Percentiles rank a stretch among this genome's conserved stretches.
phyloP scores from a whole-genome alignment of 345 rosid species.

The Hibiscus syriacus region DNA sequence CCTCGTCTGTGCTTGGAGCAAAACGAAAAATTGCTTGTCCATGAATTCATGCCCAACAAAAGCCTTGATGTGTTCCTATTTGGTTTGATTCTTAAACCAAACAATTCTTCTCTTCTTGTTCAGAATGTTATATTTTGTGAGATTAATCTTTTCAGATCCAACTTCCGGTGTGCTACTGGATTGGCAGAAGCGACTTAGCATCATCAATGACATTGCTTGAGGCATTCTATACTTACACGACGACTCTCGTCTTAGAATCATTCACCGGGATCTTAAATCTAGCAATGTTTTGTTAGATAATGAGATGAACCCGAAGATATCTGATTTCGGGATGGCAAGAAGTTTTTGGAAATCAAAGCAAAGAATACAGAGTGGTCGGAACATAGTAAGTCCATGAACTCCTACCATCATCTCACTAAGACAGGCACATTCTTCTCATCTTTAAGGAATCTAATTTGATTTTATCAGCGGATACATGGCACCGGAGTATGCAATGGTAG shows the following conservation, averaged over 20 bases:
- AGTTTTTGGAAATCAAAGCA: constrained; percentile 26
- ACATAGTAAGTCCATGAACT: constrained; percentile 23
- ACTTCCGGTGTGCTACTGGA: not conserved
- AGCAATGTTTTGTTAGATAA: constrained; percentile 18
- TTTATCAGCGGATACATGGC: constrained; percentile 39
- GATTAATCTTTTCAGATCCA: constrained; percentile 7
- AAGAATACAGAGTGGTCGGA: constrained; percentile 27
- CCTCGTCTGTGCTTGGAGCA: constrained; percentile 20
- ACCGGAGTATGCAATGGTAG: constrained; percentile 26
- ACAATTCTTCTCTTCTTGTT: not conserved
- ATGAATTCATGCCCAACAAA: constrained; percentile 23
- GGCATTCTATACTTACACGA: constrained; percentile 37
- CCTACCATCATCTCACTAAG: not conserved
- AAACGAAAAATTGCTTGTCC: constrained; percentile 11
- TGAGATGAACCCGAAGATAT: constrained; percentile 24
- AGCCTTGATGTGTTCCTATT: constrained; percentile 21
- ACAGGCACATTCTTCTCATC: not conserved
- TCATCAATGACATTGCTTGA: constrained; percentile 29
- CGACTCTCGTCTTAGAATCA: constrained; percentile 31
- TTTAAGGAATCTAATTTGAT: not conserved
- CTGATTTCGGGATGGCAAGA: constrained; percentile 31
- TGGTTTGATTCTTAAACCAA: constrained; percentile 13
- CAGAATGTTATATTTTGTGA: not conserved
- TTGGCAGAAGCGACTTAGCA: constrained; percentile 22
- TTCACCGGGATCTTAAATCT: constrained; percentile 28